Percentiles rank a stretch among this genome's conserved stretches.
phyloP scores from a whole-genome alignment of 805 yeast species.

The Nakazawaea peltata region DNA sequence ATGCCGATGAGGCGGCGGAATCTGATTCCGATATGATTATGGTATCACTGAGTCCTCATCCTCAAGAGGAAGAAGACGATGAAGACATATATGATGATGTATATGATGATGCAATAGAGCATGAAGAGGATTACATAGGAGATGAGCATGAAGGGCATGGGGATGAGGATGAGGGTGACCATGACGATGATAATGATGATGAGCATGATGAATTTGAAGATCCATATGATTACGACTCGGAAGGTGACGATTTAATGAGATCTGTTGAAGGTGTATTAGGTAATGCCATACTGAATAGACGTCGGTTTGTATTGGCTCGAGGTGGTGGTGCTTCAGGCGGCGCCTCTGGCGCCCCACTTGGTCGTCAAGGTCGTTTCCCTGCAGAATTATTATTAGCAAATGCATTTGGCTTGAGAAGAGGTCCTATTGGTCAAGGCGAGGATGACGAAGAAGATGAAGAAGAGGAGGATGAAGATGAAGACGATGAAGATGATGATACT shows the following conservation, averaged over 20 bases:
- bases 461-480: slow-evolving; percentile 10
- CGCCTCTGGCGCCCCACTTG: not conserved
- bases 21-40: no score
- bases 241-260: slow-evolving; percentile 9
- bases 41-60: no score
- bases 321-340: not conserved
- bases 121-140: no score
- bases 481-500: slow-evolving; percentile 11
- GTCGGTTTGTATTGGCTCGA: no score
- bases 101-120: no score
- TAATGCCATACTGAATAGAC: no score
- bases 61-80: no score
- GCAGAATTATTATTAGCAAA: not conserved
- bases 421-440: slow-evolving; percentile 16
- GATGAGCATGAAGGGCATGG: not conserved
- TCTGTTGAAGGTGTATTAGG: slow-evolving; percentile 5
- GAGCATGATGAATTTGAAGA: slow-evolving; percentile 10
- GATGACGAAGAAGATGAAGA: slow-evolving; percentile 15
- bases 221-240: slow-evolving; percentile 8
- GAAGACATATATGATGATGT: no score
- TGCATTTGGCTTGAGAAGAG: no score
- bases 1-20: no score
- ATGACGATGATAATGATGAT: slow-evolving; percentile 10
- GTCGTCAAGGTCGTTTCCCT: not conserved
- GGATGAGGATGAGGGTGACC: slow-evolving; percentile 3